phyloP scores from a whole-genome alignment of 2,329 filamentous ascomycete genomes.

The Stachybotrys chlorohalonatus region DNA sequence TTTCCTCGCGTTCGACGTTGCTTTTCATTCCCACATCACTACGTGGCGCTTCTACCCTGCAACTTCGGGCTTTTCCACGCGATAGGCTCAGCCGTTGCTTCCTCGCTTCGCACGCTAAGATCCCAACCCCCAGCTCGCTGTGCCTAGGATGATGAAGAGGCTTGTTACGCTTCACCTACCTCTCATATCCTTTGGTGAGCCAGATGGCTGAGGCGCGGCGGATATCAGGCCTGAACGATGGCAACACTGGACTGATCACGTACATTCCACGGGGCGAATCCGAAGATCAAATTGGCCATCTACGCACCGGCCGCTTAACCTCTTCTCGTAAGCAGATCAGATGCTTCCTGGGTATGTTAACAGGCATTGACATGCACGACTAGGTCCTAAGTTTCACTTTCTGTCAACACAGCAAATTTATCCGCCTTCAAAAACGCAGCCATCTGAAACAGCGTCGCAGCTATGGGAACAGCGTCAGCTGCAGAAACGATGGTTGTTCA shows the following conservation, averaged over 20 bases:
- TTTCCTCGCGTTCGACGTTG: too few relatives aligned
- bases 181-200: slow-evolving; percentile 3
- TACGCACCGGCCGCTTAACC: slow-evolving; percentile 20
- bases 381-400: slow-evolving; percentile 21
- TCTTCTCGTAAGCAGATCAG: slow-evolving; percentile 13
- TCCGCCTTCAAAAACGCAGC: slow-evolving; percentile 17
- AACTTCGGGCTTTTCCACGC: neutral
- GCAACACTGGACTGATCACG: slow-evolving; percentile 21
- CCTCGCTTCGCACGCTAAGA: neutral
- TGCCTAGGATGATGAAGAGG: neutral
- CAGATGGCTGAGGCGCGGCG: slow-evolving; percentile 27
- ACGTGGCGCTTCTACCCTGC: neutral
- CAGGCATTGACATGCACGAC: neutral
- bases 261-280: slow-evolving; percentile 17
- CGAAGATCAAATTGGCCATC: slow-evolving; percentile 13
- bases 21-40: too few relatives aligned
- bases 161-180: neutral
- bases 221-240: slow-evolving; percentile 20
- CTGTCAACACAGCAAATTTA: slow-evolving; percentile 24
- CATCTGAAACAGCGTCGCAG: slow-evolving; percentile 12
- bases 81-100: neutral
- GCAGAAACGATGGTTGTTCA: slow-evolving; percentile 41
- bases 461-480: slow-evolving; percentile 20
- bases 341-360: neutral
- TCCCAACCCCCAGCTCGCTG: neutral